Conservation (phyloP, 1,139 yeast species). For the Saccharomyces hybrid region DNA sequence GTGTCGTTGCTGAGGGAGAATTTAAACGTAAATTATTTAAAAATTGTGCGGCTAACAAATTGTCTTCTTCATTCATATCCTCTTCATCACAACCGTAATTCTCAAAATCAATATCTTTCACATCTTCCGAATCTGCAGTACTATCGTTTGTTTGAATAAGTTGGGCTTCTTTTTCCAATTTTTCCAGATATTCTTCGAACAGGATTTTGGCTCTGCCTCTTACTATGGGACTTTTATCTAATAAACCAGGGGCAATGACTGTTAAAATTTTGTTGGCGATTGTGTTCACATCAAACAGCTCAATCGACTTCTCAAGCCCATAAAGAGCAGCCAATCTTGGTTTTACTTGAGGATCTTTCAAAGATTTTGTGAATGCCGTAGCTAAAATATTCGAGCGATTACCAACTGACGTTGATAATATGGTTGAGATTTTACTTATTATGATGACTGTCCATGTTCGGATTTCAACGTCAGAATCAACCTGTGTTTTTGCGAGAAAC, state of each 20-base stretch:
- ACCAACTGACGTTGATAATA: constrained; percentile 47
- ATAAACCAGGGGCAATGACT: constrained; percentile 72
- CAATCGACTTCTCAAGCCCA: constrained; percentile 61
- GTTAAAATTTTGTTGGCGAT: constrained; percentile 80
- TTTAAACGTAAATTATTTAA: constrained; percentile 20
- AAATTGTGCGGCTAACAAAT: constrained; percentile 16
- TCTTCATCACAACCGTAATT: constrained; percentile 16
- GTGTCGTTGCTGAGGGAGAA: background rate
- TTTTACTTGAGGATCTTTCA: constrained; percentile 72
- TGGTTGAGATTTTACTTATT: constrained; percentile 60
- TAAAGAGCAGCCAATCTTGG: constrained; percentile 71
- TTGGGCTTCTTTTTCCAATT: constrained; percentile 57
- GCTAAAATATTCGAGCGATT: constrained; percentile 61
- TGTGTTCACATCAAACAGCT: constrained; percentile 63
- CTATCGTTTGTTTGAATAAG: constrained; percentile 44
- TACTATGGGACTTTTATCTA: constrained; percentile 66
- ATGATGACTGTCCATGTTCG: constrained; percentile 79
- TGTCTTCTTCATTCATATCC: constrained; percentile 6
- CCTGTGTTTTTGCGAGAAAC: constrained; percentile 78
- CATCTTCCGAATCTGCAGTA: constrained; percentile 30
- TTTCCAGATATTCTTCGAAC: constrained; percentile 55
- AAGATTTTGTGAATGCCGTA: constrained; percentile 78
- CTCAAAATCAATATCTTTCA: constrained; percentile 22
- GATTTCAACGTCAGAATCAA: constrained; percentile 74
- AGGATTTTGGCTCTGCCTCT: constrained; percentile 63